A percentile compares a stretch with the other conserved stretches of the same genome.
Conservation (phyloP, 768 basidiomycete genomes). For the Porpolomopsis calyptriformis region DNA sequence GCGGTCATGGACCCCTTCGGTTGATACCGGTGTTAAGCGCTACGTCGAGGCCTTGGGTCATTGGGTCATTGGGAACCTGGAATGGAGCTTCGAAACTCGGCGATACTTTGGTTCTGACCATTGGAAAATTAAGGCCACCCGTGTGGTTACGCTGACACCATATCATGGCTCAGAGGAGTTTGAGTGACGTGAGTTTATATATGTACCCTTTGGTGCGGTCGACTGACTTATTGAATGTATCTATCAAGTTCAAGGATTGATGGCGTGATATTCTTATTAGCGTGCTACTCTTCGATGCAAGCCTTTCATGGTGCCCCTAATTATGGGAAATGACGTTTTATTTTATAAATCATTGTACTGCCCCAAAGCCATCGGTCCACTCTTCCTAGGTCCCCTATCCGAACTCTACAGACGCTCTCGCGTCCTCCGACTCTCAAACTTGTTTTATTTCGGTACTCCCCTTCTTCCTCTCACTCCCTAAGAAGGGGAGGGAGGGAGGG, state of each 20-base stretch:
- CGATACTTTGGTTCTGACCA: conserved; percentile 55
- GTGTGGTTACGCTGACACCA: conserved; percentile 34
- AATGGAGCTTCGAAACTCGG: conserved; percentile 62
- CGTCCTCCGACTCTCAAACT: no score
- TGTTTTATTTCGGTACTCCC: no score
- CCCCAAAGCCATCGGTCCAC: no score
- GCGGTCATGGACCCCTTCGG: conserved; percentile 35
- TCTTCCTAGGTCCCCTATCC: no score
- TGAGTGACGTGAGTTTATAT: conserved; percentile 12
- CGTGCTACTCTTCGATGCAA: not conserved
- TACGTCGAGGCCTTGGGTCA: conserved; percentile 47
- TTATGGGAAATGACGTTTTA: no score
- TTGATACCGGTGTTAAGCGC: conserved; percentile 40
- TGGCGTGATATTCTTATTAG: no score
- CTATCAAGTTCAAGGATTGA: no score
- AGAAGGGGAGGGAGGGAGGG: no score
- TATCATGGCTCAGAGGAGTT: conserved; percentile 25
- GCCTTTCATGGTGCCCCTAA: not conserved
- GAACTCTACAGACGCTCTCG: no score
- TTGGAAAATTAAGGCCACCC: conserved; percentile 39
- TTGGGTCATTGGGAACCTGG: conserved; percentile 55
- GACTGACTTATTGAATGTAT: no score
- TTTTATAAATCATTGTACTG: no score
- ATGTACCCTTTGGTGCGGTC: not conserved
- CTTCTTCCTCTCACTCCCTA: no score